Evolutionary conservation across 176 grass and related monocot genomes (phyloP), one percentile per base, ranked within the genome.

Genomic region (Pharus latifolius): DNA sequence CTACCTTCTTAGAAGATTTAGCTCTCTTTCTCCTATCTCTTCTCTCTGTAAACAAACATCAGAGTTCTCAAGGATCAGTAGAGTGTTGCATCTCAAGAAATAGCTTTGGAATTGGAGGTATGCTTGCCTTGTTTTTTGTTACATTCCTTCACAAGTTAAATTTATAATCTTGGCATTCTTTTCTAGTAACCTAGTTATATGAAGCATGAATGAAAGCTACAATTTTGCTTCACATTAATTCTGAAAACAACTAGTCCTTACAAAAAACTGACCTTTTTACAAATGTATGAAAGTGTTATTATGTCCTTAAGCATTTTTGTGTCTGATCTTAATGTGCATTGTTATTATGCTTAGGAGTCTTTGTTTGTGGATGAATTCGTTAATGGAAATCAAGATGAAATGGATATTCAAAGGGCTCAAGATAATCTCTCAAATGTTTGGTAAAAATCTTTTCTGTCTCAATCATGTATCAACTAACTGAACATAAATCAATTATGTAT

Each of bases 401-500:
- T 81, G 95, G 13, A 78, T 93, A 60, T 75, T 98, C 43, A 98
- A 88, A 70, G 89, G 90, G 43, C 63, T 98, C 52, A 94, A 83
- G 84, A 67, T 91, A 72, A 69, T 99, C 50, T 94, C 93, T 33
- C 93, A 92, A 60, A 87, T 97, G 28, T 92, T 94, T 72, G 79
- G 87, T 99, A 91, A 79, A 56, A 57, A 17, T 55, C 40, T 11
- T 19, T 61, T 69, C n/a, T 75, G 35, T 52, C 20, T 60, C n/a
- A n/a, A n/a, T n/a, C n/a, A n/a, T n/a, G n/a, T n/a, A n/a, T n/a
- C n/a, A n/a, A n/a, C n/a, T n/a, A n/a, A n/a, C n/a, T n/a, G n/a
- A n/a, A n/a, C n/a, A n/a, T n/a, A n/a, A n/a, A n/a, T n/a, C n/a
- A n/a, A n/a, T n/a, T n/a, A 3, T 22, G 24, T 14, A 0, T 47